A percentile compares a stretch with the other conserved stretches of the same genome.
Evolutionary conservation across 768 basidiomycete genomes (phyloP).

Genomic region (Psilocybe azurescens): DNA sequence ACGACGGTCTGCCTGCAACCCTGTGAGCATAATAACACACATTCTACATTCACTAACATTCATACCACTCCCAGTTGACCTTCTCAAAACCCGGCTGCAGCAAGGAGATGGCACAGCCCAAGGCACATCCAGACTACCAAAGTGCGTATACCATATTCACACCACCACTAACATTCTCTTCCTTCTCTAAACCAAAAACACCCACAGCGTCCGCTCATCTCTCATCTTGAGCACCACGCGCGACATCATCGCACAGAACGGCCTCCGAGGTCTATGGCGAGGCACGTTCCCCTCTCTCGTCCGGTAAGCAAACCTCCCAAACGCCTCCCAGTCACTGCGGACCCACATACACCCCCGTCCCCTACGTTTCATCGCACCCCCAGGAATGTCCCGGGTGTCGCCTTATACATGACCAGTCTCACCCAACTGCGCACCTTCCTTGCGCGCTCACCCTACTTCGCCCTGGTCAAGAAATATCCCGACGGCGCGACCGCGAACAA

Average conservation of each 20-base stretch:
- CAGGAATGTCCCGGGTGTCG: slow-evolving; percentile 93
- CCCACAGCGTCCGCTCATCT: slow-evolving; percentile 33
- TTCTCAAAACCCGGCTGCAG: slow-evolving; percentile 91
- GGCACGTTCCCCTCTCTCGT: slow-evolving; percentile 84
- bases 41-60: neutral
- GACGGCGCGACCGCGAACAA: slow-evolving; percentile 23
- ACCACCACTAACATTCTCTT: neutral
- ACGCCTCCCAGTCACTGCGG: neutral
- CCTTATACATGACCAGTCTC: slow-evolving; percentile 88
- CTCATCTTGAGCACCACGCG: slow-evolving; percentile 56
- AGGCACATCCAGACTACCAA: slow-evolving; percentile 36
- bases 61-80: slow-evolving; percentile 62
- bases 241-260: slow-evolving; percentile 66
- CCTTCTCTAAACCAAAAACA: neutral
- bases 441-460: slow-evolving; percentile 76
- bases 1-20: slow-evolving; percentile 81
- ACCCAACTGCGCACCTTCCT: slow-evolving; percentile 82
- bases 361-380: neutral
- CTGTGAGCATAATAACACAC: slow-evolving; percentile 46
- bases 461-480: slow-evolving; percentile 34
- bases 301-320: slow-evolving; percentile 47
- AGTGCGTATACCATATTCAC: slow-evolving; percentile 33
- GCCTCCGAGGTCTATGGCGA: slow-evolving; percentile 81
- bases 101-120: slow-evolving; percentile 64
- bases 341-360: neutral